Percentiles rank a stretch among this genome's conserved stretches.
These are phyloP conservation scores for Ambrosia artemisiifolia DNA, from an alignment of 129 eudicot genomes.

Conservation along the genomic window DNA sequence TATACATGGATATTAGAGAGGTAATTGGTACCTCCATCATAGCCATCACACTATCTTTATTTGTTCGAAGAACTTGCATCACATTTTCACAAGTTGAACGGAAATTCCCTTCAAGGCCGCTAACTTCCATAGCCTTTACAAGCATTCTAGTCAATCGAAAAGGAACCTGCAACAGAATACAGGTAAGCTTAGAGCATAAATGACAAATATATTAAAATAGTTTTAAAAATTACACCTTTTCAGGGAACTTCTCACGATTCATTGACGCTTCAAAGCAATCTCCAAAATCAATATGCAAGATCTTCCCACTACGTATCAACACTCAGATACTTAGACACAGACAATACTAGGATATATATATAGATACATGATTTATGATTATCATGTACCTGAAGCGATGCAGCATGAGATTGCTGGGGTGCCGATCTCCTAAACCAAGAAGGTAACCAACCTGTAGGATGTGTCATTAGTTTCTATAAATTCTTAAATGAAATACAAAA, in stretches of 20 bases:
- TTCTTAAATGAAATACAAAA: neutral
- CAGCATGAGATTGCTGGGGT: constrained; percentile 99
- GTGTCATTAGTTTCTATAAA: constrained; percentile 5
- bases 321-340: constrained; percentile 1
- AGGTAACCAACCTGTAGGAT: constrained; percentile 86
- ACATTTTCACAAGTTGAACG: constrained; percentile 98
- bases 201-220: neutral
- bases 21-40: constrained; percentile 89
- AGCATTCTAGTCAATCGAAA: constrained; percentile 99
- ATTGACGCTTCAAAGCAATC: constrained; percentile 99
- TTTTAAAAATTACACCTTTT: constrained; percentile 48
- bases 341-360: constrained; percentile 9
- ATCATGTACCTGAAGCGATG: constrained; percentile 76
- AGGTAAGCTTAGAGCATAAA: neutral
- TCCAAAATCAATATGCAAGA: constrained; percentile 97
- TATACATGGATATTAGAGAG: neutral
- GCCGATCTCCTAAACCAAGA: constrained; percentile 99
- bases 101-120: constrained; percentile 96
- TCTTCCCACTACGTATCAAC: constrained; percentile 71
- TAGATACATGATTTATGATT: neutral
- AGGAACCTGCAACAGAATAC: constrained; percentile 63
- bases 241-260: constrained; percentile 99
- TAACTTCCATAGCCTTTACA: constrained; percentile 99
- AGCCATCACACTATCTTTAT: constrained; percentile 98
- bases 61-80: constrained; percentile 94